Conservation (phyloP, 805 yeast genomes). For the Wickerhamomyces xylosicus region DNA sequence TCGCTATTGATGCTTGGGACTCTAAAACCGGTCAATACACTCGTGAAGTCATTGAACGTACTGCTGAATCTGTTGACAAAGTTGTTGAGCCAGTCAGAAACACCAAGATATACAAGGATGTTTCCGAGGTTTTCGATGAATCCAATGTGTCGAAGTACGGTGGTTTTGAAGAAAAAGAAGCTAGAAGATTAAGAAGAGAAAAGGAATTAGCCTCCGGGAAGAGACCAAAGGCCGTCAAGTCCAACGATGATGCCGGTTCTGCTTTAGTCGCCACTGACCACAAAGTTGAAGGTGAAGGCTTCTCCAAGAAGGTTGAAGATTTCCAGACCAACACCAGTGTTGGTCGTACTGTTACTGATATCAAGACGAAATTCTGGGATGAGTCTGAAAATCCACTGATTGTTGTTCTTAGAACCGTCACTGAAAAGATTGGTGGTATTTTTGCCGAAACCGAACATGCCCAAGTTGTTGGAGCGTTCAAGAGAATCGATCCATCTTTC, state of each 20-base stretch:
- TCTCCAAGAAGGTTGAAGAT: slow-evolving; percentile 56
- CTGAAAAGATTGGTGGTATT: slow-evolving; percentile 66
- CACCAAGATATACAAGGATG: slow-evolving; percentile 82
- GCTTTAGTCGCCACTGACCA: slow-evolving; percentile 75
- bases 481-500: slow-evolving; percentile 84
- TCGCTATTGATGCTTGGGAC: slow-evolving; percentile 91
- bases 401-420: slow-evolving; percentile 65
- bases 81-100: slow-evolving; percentile 88
- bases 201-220: slow-evolving; percentile 47
- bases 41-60: slow-evolving; percentile 69
- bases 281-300: slow-evolving; percentile 59
- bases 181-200: slow-evolving; percentile 66
- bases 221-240: slow-evolving; percentile 58
- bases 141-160: slow-evolving; percentile 88
- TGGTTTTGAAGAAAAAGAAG: slow-evolving; percentile 79
- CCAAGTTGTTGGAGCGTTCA: slow-evolving; percentile 78
- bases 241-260: slow-evolving; percentile 74
- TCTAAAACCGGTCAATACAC: slow-evolving; percentile 86
- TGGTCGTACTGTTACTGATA: slow-evolving; percentile 51
- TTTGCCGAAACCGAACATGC: slow-evolving; percentile 96
- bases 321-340: slow-evolving; percentile 58
- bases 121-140: slow-evolving; percentile 81
- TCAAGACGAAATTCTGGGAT: slow-evolving; percentile 68
- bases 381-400: slow-evolving; percentile 91
- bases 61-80: slow-evolving; percentile 82